Conservation (phyloP, 2,329 filamentous ascomycete genomes). For the Monosporascus sp. region DNA sequence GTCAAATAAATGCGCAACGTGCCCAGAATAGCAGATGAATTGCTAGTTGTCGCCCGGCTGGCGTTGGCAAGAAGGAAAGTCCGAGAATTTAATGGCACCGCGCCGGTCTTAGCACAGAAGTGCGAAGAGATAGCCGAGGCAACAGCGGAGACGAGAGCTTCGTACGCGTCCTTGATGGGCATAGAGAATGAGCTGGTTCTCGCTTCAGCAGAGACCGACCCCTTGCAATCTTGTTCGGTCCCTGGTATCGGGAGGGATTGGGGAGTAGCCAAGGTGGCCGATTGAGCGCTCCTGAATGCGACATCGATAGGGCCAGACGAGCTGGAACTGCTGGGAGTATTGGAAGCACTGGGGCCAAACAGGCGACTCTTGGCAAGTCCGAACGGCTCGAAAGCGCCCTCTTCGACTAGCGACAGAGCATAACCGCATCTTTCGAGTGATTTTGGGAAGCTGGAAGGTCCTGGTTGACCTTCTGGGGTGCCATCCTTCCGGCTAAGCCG, state of each 20-base stretch:
- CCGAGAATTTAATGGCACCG: conserved; percentile 48
- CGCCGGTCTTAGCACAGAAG: conserved; percentile 44
- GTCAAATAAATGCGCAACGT: conserved; percentile 52
- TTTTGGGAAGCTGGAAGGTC: conserved; percentile 28
- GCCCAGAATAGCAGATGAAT: conserved; percentile 35
- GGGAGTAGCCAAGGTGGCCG: conserved; percentile 23
- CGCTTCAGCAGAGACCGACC: conserved; percentile 22
- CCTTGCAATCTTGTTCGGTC: conserved; percentile 28
- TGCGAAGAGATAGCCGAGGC: conserved; percentile 44
- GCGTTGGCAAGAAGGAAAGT: conserved; percentile 42
- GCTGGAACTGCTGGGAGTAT: conserved; percentile 40
- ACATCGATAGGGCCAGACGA: conserved; percentile 36
- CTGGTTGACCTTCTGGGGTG: conserved; percentile 13
- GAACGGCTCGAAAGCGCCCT: conserved; percentile 46
- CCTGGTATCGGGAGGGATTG: conserved; percentile 14
- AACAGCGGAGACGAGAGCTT: conserved; percentile 49
- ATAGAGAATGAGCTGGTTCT: conserved; percentile 28
- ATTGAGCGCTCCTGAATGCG: conserved; percentile 26
- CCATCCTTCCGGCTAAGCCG: conserved; percentile 40
- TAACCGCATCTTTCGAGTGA: conserved; percentile 40
- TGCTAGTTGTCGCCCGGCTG: conserved; percentile 24
- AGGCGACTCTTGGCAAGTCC: conserved; percentile 41
- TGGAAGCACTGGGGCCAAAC: conserved; percentile 33
- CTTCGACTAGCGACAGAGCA: conserved; percentile 40
- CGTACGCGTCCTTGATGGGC: conserved; percentile 42